Base-by-base conservation (phyloP, 495 filamentous ascomycete species). In the Tuber aestivum region DNA sequence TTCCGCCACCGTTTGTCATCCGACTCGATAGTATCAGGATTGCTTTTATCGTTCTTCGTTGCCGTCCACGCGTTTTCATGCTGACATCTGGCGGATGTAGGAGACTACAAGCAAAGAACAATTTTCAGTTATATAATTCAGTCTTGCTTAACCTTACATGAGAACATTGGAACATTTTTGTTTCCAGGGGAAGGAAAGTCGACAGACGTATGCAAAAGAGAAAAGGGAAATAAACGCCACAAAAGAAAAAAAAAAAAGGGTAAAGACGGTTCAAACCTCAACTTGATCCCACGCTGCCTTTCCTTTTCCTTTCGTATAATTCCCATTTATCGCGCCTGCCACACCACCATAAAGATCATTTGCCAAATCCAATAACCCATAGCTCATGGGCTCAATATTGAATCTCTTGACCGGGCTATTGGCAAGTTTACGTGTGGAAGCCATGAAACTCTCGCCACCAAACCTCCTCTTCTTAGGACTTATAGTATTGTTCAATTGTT, bases 401-500 rank as follows among this genome's bases (percentile, higher is more conserved):
- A 40, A n/a, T 48, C 71, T 76, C 42, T 83, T 83, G 42, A 73
- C 48, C 42, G 78, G 75, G 41, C 78, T 83, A 75, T 79, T 73
- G 77, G 42, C 74, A 69, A 69, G 50, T 10, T 48, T 35, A 61
- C 72, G 79, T 42, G 74, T 68, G 70, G 77, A 78, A 38, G 77
- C 74, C 45, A 82, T 82, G 71, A 82, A 82, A 69, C 75, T 82
- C 74, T 78, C 78, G 20, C 81, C 81, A 40, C 81, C 81, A 41
- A 79, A 83, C 41, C 81, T 74, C 44, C 82, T 81, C 68, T 83
- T 83, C 42, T 79, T 89, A 37, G 95, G 95, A 82, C 93, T 97
- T 78, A 97, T 92, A 1, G 95, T 97, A 72, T 91, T 92, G 84
- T 93, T 93, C 76, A 99, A 86, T 82, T 97, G 94, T 80, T 95